Base-by-base conservation (phyloP, 2,329 filamentous ascomycete genomes). In the Blastomyces gilchristii region DNA sequence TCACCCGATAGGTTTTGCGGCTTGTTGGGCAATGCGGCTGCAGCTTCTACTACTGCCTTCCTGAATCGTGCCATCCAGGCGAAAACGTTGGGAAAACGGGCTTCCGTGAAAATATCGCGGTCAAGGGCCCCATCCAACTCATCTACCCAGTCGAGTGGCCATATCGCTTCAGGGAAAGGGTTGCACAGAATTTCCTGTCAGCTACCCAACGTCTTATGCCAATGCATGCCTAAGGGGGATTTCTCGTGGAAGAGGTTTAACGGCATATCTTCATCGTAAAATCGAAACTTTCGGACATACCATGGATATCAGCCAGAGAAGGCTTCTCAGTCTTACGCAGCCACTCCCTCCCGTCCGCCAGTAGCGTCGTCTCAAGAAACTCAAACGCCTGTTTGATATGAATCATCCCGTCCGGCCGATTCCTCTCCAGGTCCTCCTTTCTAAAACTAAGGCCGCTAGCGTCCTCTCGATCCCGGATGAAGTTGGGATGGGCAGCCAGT, bases 301-400 rank as follows among this genome's bases (percentile, higher is more conserved):
- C 84, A 75, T 91, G 85, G 64, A 91, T 84, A 71, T 91, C 88
- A 3, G 83, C 85, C 65, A 89, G 72, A 1, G 78, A 80, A 1
- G 85, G 83, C 22, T 73, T 72, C 2, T 79, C 69, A 0, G 79
- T 82, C 12, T 76, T 78, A 14, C 87, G 74, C 9, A 90, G 74
- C 87, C 87, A 91, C 2, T 81, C 71, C 62, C 87, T 79, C n/a
- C 84, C 86, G 74, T 90, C 87, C 0, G 78, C 81, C 5, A 91
- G 77, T 62, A 90, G 71, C 0, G 81, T 83, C 1, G 75, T 78
- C 75, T 91, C 88, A 1, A 90, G 71, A 53, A 87, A 70, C 47
- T 78, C 78, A 67, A 89, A 83, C 3, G 76, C 79, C 54, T 79
- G 75, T 28, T 79, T 75, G 43, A 89, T 71, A 65, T 84, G 80